A percentile compares a stretch with the other conserved stretches of the same genome.
Evolutionary conservation across 352 stramenopile species (phyloP).

Genomic region (Elongisporangium undulatum): DNA sequence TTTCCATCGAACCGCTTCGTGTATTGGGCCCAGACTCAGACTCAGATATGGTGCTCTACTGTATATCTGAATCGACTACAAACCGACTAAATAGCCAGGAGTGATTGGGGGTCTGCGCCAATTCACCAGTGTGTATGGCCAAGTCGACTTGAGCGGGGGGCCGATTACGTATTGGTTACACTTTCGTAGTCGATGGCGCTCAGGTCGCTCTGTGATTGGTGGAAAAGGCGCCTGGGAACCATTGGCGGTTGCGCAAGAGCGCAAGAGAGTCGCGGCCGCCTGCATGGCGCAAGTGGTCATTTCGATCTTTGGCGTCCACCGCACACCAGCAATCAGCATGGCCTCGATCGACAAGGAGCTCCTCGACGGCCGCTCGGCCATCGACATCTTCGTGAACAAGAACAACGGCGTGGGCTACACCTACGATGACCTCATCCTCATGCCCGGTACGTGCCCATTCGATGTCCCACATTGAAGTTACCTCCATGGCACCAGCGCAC

Average conservation of each 20-base stretch:
- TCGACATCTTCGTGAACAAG: conserved; percentile 85
- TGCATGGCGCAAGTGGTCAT: conserved; percentile 21
- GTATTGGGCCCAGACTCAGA: not conserved
- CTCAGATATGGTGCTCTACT: not conserved
- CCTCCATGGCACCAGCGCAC: conserved; percentile 4
- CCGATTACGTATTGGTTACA: not conserved
- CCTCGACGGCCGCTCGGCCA: conserved; percentile 69
- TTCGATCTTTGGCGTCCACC: conserved; percentile 19
- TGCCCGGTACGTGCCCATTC: conserved; percentile 35
- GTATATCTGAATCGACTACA: not conserved
- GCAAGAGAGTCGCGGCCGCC: not conserved
- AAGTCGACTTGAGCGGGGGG: not conserved
- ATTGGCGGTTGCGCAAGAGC: conserved; percentile 24
- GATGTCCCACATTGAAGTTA: conserved; percentile 14
- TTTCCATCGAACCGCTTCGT: not conserved
- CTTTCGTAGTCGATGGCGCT: too few species aligned
- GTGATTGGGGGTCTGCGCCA: too few species aligned
- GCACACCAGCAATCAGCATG: conserved; percentile 15
- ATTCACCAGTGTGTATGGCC: not conserved
- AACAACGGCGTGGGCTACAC: conserved; percentile 75
- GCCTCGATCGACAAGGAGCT: conserved; percentile 44
- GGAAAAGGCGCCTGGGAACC: conserved; percentile 28
- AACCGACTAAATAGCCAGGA: not conserved
- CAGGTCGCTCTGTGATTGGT: conserved; percentile 24
- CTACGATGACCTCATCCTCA: conserved; percentile 74